phyloP scores from a whole-genome alignment of 2,329 filamentous ascomycete species.

The Monilinia vaccinii-corymbosi region DNA sequence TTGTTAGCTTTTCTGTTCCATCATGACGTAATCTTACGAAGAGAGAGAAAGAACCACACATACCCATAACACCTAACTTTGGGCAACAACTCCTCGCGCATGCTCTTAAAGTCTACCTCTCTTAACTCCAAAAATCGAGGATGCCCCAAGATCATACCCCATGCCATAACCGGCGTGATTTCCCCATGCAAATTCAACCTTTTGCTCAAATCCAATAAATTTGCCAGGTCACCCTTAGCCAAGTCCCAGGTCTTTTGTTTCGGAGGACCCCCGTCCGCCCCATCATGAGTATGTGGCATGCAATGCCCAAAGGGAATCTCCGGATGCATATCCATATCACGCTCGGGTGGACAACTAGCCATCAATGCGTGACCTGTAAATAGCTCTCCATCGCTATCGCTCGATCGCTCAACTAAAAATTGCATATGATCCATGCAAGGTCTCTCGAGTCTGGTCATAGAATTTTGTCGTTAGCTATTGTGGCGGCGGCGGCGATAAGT shows the following conservation, averaged over 20 bases:
- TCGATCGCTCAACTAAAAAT: conserved; percentile 56
- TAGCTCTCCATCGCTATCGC: conserved; percentile 48
- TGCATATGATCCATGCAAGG: conserved; percentile 90
- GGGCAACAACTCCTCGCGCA: conserved; percentile 63
- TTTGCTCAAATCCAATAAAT: conserved; percentile 74
- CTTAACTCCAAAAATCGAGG: conserved; percentile 58
- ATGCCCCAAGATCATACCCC: conserved; percentile 71
- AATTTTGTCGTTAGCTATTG: conserved; percentile 39
- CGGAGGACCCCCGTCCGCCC: not conserved
- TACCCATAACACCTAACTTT: conserved; percentile 93
- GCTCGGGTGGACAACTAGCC: conserved; percentile 70
- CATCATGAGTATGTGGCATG: conserved; percentile 11
- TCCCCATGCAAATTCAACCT: conserved; percentile 78
- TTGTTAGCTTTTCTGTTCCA: conserved; percentile 16
- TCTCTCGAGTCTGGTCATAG: conserved; percentile 64
- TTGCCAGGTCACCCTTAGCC: conserved; percentile 65
- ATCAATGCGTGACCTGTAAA: conserved; percentile 87
- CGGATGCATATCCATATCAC: conserved; percentile 35
- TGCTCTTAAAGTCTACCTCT: conserved; percentile 56
- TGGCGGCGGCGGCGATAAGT: conserved; percentile 56
- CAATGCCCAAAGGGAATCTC: conserved; percentile 45
- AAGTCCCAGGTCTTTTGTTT: conserved; percentile 65
- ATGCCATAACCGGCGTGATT: conserved; percentile 93
- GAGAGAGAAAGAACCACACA: conserved; percentile 32
- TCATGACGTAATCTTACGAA: too few species aligned